phyloP scores from a whole-genome alignment of 495 filamentous ascomycete genomes.

The Podospora fimiseda region DNA sequence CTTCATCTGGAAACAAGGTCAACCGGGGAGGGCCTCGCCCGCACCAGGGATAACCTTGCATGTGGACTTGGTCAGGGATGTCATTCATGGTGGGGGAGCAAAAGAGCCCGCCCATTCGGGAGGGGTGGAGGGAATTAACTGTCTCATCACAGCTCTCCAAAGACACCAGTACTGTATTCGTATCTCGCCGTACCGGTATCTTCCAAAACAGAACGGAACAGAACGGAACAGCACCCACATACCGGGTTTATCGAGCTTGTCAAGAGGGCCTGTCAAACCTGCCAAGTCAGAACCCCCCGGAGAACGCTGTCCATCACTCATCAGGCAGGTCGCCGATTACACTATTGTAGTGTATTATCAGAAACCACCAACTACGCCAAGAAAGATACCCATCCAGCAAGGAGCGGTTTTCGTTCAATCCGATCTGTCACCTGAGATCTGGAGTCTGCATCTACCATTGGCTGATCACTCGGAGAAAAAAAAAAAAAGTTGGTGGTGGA shows the following conservation, averaged over 20 bases:
- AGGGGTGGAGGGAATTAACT: neutral
- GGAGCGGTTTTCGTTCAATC: neutral
- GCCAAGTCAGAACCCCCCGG: neutral
- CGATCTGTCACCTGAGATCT: neutral
- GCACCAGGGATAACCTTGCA: slow-evolving; percentile 1
- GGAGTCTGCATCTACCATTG: slow-evolving; percentile 1
- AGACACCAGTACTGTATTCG: no score
- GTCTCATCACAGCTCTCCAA: neutral
- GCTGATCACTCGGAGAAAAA: slow-evolving; percentile 1
- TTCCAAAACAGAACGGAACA: neutral
- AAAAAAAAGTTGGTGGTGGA: neutral
- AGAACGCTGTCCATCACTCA: neutral
- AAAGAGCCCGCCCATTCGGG: neutral
- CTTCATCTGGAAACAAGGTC: slow-evolving; percentile 1
- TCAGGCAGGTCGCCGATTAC: neutral
- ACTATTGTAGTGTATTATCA: neutral
- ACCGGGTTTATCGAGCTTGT: neutral
- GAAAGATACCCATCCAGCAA: neutral
- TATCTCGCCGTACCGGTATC: no score
- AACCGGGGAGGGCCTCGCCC: slow-evolving; percentile 3
- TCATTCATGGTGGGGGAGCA: neutral
- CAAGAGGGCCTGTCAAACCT: no score
- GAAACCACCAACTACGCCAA: no score
- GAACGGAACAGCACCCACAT: neutral
- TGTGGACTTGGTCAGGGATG: neutral